Base-by-base conservation (phyloP, 306 rosid species). In the Hippophae gyantsensis region DNA sequence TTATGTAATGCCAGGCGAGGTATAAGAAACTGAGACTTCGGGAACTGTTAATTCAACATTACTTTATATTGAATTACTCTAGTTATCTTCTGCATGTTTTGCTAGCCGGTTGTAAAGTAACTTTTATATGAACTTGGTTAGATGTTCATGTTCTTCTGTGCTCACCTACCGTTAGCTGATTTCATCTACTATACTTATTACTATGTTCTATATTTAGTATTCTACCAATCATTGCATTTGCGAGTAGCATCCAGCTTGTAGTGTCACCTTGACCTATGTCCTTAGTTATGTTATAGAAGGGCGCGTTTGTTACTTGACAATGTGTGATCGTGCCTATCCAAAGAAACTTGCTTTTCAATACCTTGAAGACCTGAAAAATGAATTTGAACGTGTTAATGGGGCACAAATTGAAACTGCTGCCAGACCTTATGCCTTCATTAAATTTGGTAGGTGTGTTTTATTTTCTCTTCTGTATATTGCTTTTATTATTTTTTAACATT, bases 341-440 rank as follows among this genome's bases (percentile, higher is more conserved):
- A 93, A 93, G 87, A 93, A 93, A 86, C 89, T 93, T 68, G 99
- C 99, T 63, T 93, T 83, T 75, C 99, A 93, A 74, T 93, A 93
- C 81, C 95, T 93, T 72, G 99, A 93, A 82, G 99, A 93, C 52
- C 95, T 93, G 61, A 86, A 84, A 75, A 88, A 88, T 50, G 99
- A 93, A 71, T 93, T 93, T 79, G 99, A 93, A 77, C 99, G 90
- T 63, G 86, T 74, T 32, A 88, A 93, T 63, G 95, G 89, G 46
- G 63, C 89, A 64, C 99, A 93, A 73, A 93, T 93, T 52, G 99
- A 93, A 82, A 93, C 99, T 54, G 99, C 97, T 59, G 99, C 99
- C 56, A 84, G 99, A 77, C 99, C 99, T 54, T 93, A 93, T 74
- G 99, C 99, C 69, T 93, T 93, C 86, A 88, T 93, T 53, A 93